A percentile compares a stretch with the other conserved stretches of the same genome.
phyloP scores from a whole-genome alignment of 257 asterid genomes.

The Fraxinus pennsylvanica region DNA sequence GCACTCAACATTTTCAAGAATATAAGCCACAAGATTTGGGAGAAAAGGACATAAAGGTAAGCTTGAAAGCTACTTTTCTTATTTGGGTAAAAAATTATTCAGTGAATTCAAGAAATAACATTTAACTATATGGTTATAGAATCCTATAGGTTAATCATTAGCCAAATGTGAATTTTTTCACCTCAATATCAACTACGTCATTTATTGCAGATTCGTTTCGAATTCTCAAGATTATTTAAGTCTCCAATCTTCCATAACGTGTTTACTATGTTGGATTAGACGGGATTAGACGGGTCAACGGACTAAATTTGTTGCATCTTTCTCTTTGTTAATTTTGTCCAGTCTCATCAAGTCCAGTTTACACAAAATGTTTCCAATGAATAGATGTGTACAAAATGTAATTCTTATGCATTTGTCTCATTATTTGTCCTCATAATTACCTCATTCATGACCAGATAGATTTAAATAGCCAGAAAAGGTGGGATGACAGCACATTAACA shows the following conservation, averaged over 20 bases:
- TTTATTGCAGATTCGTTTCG: not conserved
- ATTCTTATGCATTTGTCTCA: not conserved
- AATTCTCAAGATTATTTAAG: not conserved
- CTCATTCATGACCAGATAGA: conserved; percentile 50
- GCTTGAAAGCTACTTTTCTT: conserved; percentile 7
- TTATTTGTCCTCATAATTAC: not conserved
- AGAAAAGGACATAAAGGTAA: conserved; percentile 73
- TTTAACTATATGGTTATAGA: conserved; percentile 6
- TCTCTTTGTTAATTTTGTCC: not conserved
- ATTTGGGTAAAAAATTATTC: not conserved
- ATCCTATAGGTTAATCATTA: not conserved
- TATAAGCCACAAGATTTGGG: conserved; percentile 38
- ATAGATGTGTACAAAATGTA: not conserved
- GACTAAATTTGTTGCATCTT: not conserved
- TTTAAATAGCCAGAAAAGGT: conserved; percentile 69
- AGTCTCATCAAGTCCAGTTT: not conserved
- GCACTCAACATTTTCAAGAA: conserved; percentile 36
- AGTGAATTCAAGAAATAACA: not conserved
- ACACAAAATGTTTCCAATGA: not conserved
- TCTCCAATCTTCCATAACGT: too few species aligned
- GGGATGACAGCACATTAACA: conserved; percentile 74
- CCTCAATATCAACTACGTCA: not conserved
- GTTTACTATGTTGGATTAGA: not conserved
- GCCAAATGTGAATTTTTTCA: not conserved
- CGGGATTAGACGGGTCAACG: not conserved